Evolutionary conservation across 768 basidiomycete genomes (phyloP).

Genomic region (Pleurotus pulmonarius): DNA sequence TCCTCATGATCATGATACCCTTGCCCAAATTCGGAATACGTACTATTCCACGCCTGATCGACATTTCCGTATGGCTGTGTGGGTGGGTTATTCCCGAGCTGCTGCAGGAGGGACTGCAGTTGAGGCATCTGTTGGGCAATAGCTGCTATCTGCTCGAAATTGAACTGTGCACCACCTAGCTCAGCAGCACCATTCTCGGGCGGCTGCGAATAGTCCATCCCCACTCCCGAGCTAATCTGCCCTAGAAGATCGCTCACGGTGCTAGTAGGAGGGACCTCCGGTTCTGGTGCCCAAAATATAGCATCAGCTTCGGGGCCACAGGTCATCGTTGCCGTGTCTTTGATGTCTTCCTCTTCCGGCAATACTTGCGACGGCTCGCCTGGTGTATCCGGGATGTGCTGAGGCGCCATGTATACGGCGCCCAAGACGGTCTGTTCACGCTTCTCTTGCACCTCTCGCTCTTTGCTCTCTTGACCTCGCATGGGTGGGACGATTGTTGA

Average conservation of each 20-base stretch:
- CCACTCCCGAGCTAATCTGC: slow-evolving; percentile 25
- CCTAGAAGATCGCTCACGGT: slow-evolving; percentile 72
- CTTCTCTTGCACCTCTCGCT: slow-evolving; percentile 68
- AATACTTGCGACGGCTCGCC: slow-evolving; percentile 60
- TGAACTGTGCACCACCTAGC: slow-evolving; percentile 30
- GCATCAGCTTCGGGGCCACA: slow-evolving; percentile 64
- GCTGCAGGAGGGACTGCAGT: slow-evolving; percentile 57
- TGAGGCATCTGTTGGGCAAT: slow-evolving; percentile 23
- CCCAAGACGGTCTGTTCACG: slow-evolving; percentile 75
- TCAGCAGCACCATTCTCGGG: slow-evolving; percentile 30
- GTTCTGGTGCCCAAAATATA: slow-evolving; percentile 57
- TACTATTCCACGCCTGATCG: slow-evolving; percentile 34
- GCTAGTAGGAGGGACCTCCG: slow-evolving; percentile 27
- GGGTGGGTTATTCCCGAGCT: slow-evolving; percentile 13
- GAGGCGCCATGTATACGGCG: slow-evolving; percentile 66
- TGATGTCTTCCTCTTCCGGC: slow-evolving; percentile 68
- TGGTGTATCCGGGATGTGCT: slow-evolving; percentile 77
- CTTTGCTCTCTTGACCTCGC: slow-evolving; percentile 67
- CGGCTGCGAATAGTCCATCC: slow-evolving; percentile 8
- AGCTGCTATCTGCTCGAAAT: slow-evolving; percentile 7
- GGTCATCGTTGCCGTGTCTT: slow-evolving; percentile 59
- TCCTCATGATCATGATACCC: slow-evolving; percentile 40
- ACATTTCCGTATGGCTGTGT: slow-evolving; percentile 25
- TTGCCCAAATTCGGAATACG: slow-evolving; percentile 49
- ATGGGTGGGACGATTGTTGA: slow-evolving; percentile 45